Base-by-base conservation (phyloP, 352 stramenopile genomes). In the Globisporangium barbulae region DNA sequence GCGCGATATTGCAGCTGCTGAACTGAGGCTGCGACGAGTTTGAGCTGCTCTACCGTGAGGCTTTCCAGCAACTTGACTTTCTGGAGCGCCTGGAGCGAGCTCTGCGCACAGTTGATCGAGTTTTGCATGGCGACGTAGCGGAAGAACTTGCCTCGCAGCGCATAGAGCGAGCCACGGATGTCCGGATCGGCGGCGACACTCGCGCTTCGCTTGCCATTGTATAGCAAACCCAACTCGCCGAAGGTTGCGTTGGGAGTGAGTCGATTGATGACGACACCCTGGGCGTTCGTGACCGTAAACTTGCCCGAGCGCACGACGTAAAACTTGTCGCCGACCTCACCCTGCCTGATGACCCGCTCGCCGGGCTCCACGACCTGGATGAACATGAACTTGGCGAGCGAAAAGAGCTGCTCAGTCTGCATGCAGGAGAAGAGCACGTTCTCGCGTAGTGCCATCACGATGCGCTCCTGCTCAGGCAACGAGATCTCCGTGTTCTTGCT, bases 361-460 rank as follows among this genome's bases (percentile, higher is more conserved):
- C 85, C 82, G 10, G 74, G 74, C 25, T 79, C 80, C 60, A 94
- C 90, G 21, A 76, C 73, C 53, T 93, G 80, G 64, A 95, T 81
- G 44, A 83, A 75, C 73, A 97, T 91, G 59, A 79, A 83, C 28
- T 77, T 79, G 0, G 85, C 79, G 33, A 97, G 64, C 25, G 81
- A 75, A 33, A 81, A 71, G 52, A 98, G 79, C 53, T 94, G 78
- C n/a, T 93, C 71, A 1, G 69, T 62, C 22, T 85, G 70, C 59
- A 96, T 87, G 56, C 74, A 87, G 48, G 81, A 89, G 66, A 97
- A 96, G 15, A 90, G 72, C 30, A 89, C 74, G 65, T 97, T 93
- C 28, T 78, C 74, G 22, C 74, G 69, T 13, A 97, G 62, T 0
- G 86, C 78, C 12, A 83, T 71, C 12, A 93, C 76, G 7, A 94